These are phyloP conservation scores for Wallacemonas rigidus DNA, from an alignment of 208 protist species.

Conservation along the genomic window DNA sequence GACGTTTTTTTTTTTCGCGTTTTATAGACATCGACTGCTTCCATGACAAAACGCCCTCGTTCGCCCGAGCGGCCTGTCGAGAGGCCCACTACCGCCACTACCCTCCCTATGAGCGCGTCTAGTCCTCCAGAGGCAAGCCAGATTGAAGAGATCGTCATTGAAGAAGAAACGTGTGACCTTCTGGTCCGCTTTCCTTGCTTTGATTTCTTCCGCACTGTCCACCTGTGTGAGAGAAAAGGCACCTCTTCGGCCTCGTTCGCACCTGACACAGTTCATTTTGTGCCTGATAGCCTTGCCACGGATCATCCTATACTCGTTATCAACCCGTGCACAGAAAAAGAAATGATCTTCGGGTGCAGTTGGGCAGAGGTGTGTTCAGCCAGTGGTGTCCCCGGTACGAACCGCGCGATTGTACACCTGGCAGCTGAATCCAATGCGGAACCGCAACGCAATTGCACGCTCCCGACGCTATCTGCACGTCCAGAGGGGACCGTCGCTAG, in stretches of 20 bases:
- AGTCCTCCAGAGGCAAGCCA: not conserved
- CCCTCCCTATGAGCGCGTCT: too few relatives aligned
- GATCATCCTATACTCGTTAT: conserved; percentile 53
- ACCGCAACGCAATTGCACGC: not conserved
- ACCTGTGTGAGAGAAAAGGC: conserved; percentile 57
- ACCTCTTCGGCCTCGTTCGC: conserved; percentile 20
- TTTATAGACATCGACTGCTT: not conserved
- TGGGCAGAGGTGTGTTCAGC: conserved; percentile 46
- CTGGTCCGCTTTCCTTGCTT: conserved; percentile 82
- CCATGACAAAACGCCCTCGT: conserved; percentile 13
- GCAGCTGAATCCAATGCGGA: conserved; percentile 10
- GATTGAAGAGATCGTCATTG: conserved; percentile 53
- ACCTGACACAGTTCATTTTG: conserved; percentile 40
- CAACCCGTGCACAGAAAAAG: conserved; percentile 32
- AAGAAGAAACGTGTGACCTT: conserved; percentile 40
- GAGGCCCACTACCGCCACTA: not conserved
- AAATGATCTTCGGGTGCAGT: conserved; percentile 61
- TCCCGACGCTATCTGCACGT: not conserved
- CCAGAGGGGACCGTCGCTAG: conserved; percentile 44
- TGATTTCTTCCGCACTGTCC: conserved; percentile 76
- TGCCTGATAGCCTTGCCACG: conserved; percentile 41
- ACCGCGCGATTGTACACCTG: conserved; percentile 58
- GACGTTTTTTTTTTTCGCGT: too few relatives aligned
- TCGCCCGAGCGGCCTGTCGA: not conserved
- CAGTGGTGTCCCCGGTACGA: conserved; percentile 17